phyloP scores from a whole-genome alignment of 202 grass and related monocot genomes.

The Saccharum hybrid region DNA sequence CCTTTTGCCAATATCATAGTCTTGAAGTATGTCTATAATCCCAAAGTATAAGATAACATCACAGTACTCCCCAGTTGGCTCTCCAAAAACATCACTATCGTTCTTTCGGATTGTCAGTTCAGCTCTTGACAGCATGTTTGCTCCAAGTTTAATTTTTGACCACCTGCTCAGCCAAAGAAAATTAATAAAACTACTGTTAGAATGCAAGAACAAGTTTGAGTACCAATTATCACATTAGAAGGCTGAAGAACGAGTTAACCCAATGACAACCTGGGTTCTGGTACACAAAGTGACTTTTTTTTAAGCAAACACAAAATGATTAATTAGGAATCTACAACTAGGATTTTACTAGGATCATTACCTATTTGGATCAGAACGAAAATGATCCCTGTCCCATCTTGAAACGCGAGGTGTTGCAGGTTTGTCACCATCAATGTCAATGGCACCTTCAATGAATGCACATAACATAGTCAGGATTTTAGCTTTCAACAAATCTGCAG shows the following conservation, averaged over 20 bases:
- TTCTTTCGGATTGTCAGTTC: slow-evolving; percentile 66
- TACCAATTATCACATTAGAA: slow-evolving; percentile 5
- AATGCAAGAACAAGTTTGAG: slow-evolving; percentile 17
- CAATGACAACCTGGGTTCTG: slow-evolving; percentile 7
- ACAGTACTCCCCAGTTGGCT: slow-evolving; percentile 81
- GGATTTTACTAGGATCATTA: slow-evolving; percentile 43
- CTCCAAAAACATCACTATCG: slow-evolving; percentile 63
- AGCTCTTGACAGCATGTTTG: slow-evolving; percentile 87
- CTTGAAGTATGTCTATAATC: slow-evolving; percentile 98
- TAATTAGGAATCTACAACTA: slow-evolving; percentile 18
- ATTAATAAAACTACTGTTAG: slow-evolving; percentile 19
- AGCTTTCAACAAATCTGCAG: slow-evolving; percentile 32
- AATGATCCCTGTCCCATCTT: slow-evolving; percentile 86
- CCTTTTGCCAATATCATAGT: slow-evolving; percentile 90
- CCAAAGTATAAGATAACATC: slow-evolving; percentile 93
- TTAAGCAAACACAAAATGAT: neutral
- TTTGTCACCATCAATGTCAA: slow-evolving; percentile 63
- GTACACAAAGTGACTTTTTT: neutral
- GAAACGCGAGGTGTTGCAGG: slow-evolving; percentile 67
- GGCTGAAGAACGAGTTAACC: slow-evolving; percentile 22
- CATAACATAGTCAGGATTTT: slow-evolving; percentile 36
- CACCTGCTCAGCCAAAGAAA: slow-evolving; percentile 61
- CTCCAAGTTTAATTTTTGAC: slow-evolving; percentile 76
- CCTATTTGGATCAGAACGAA: slow-evolving; percentile 84
- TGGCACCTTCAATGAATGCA: slow-evolving; percentile 59